Evolutionary conservation across 495 filamentous ascomycete species (phyloP), one percentile per base, ranked within the genome.

Genomic region (Baudoinia panamericana): DNA sequence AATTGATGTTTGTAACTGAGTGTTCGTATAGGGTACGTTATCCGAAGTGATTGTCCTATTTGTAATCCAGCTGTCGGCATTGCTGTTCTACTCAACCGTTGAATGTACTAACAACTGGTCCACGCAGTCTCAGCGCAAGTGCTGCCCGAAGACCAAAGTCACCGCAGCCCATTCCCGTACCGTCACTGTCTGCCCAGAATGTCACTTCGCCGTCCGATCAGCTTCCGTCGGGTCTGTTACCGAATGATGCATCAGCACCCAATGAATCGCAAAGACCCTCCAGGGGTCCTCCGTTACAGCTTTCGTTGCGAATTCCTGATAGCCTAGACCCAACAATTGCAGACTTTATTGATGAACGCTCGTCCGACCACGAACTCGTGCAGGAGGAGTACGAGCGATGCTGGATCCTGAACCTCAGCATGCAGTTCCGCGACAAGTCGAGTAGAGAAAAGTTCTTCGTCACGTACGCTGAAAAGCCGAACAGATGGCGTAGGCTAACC

Each of bases 401-500:
- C 57, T 97, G 90, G 90, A 95, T 96, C 42, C 67, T 97, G 46
- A 97, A 97, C 53, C 69, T 97, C 41, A 94, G 86, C 62, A 96
- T 97, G 90, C 85, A 93, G 63, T 96, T 95, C 56, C 79, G 88
- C 36, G 90, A 97, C 61, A 79, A 81, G 47, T 93, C 90, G 9
- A 84, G 82, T 39, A 75, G 92, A 27, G 90, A 96, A 61, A 96
- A 97, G 60, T 96, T 97, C 66, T 97, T 97, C 62, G 79, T 97
- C 40, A 96, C 90, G 8, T 96, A 83, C 58, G 82, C 85, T 34
- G 78, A 90, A 55, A 73, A 73, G 24, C 70, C 76, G 15, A 81
- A 74, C 36, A 69, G 72, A 43, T 93, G 90, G 81, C 74, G 83
- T 40, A 71, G 90, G 35, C 78, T 97, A 34, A 95, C 92, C 9